Evolutionary conservation across 208 protist species (phyloP).

Genomic region (Endotrypanum monterogeii): DNA sequence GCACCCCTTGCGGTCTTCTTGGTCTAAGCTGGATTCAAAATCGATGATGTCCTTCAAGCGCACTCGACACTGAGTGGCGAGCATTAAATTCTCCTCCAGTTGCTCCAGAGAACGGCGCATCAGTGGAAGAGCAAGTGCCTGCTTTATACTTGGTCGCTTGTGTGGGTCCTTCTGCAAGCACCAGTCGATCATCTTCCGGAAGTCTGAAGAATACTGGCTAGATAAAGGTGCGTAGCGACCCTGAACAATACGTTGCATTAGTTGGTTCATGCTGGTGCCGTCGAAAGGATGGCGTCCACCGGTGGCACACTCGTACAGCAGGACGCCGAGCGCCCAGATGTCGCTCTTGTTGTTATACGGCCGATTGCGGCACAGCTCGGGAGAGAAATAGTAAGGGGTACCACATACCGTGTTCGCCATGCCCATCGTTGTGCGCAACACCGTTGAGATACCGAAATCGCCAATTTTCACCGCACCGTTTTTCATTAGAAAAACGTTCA

Average conservation of each 20-base stretch:
- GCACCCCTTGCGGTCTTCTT: conserved; percentile 20
- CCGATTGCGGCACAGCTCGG: conserved; percentile 94
- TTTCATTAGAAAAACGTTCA: conserved; percentile 95
- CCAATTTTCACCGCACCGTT: conserved; percentile 91
- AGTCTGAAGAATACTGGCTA: conserved; percentile 79
- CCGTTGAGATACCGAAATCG: conserved; percentile 94
- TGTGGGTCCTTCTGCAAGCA: conserved; percentile 86
- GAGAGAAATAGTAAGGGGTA: conserved; percentile 96
- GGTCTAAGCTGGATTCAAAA: conserved; percentile 57
- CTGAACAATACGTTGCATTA: conserved; percentile 93
- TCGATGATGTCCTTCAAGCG: conserved; percentile 90
- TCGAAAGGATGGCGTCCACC: conserved; percentile 92
- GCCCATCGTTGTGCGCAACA: conserved; percentile 91
- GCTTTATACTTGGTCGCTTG: conserved; percentile 80
- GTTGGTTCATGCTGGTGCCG: conserved; percentile 92
- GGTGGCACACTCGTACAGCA: conserved; percentile 90
- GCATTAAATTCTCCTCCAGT: conserved; percentile 89
- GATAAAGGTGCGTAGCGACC: conserved; percentile 81
- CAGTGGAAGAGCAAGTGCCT: conserved; percentile 66
- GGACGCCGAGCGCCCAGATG: conserved; percentile 93
- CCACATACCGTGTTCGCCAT: conserved; percentile 94
- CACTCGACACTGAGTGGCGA: conserved; percentile 86
- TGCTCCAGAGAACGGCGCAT: conserved; percentile 76
- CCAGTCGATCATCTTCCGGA: conserved; percentile 88
- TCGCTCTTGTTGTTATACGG: conserved; percentile 97